Percentiles rank a stretch among this genome's conserved stretches.
phyloP scores from a whole-genome alignment of 2,329 filamentous ascomycete genomes.

The Gyromitra esculenta region DNA sequence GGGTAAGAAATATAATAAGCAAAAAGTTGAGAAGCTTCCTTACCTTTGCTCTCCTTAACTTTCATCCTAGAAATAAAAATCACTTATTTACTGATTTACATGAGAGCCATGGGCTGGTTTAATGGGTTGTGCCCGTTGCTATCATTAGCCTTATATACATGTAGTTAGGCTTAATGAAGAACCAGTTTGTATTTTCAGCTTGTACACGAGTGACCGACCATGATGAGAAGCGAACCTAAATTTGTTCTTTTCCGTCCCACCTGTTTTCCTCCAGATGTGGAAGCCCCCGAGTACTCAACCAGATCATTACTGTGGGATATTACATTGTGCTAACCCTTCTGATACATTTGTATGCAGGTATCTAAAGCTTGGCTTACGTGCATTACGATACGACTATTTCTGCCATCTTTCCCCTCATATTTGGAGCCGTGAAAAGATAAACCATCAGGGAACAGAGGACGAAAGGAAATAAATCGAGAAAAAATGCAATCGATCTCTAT shows the following conservation, averaged over 20 bases:
- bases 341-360: background rate
- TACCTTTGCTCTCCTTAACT: too few species aligned
- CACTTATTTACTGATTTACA: too few species aligned
- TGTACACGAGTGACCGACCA: background rate
- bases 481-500: background rate
- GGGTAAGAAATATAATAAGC: too few species aligned
- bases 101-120: too few species aligned
- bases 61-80: too few species aligned
- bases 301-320: background rate
- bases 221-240: background rate
- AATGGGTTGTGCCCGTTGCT: too few species aligned
- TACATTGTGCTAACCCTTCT: background rate
- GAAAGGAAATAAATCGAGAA: background rate
- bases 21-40: too few species aligned
- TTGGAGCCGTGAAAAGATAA: background rate
- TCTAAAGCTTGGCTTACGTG: constrained; percentile 13
- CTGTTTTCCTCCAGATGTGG: background rate
- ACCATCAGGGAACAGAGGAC: background rate
- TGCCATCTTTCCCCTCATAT: background rate
- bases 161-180: too few species aligned
- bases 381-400: background rate
- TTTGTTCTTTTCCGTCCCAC: background rate
- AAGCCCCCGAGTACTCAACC: background rate
- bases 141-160: too few species aligned
- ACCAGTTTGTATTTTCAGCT: too few species aligned